phyloP scores from a whole-genome alignment of 2,329 filamentous ascomycete species.

The Colletotrichum sp. region DNA sequence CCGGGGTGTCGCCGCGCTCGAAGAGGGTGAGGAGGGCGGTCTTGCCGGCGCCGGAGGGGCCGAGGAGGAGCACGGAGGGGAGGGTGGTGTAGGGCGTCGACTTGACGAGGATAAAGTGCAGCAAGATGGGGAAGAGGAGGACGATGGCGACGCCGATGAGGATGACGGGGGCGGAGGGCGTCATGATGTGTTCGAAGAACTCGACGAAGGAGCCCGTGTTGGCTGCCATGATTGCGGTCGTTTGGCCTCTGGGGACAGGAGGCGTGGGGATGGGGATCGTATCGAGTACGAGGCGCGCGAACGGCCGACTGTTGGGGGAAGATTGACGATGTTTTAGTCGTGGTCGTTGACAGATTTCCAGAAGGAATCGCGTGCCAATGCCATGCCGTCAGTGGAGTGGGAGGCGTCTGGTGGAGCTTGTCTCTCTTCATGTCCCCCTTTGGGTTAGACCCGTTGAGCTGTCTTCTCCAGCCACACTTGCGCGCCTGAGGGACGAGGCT shows the following conservation, averaged over 20 bases:
- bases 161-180: slow-evolving; percentile 67
- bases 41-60: slow-evolving; percentile 85
- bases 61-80: slow-evolving; percentile 81
- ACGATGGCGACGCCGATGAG: slow-evolving; percentile 73
- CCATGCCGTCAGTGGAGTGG: slow-evolving; percentile 5
- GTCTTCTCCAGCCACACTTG: not conserved
- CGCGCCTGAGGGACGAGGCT: not conserved
- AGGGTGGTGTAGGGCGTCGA: slow-evolving; percentile 69
- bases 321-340: slow-evolving; percentile 2
- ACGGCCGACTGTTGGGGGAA: not conserved
- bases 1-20: slow-evolving; percentile 54
- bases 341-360: slow-evolving; percentile 22
- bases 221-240: slow-evolving; percentile 9
- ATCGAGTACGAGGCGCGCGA: not conserved
- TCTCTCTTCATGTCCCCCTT: not conserved
- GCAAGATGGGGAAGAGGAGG: slow-evolving; percentile 74
- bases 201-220: slow-evolving; percentile 43
- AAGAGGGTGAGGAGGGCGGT: slow-evolving; percentile 83
- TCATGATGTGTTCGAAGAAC: slow-evolving; percentile 59
- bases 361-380: not conserved
- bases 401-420: not conserved
- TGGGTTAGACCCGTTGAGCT: not conserved
- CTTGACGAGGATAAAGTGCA: slow-evolving; percentile 78
- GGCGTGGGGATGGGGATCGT: not conserved
- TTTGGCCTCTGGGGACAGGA: not conserved